phyloP scores from a whole-genome alignment of 805 yeast species.

The Jamesozyma lodderae region DNA sequence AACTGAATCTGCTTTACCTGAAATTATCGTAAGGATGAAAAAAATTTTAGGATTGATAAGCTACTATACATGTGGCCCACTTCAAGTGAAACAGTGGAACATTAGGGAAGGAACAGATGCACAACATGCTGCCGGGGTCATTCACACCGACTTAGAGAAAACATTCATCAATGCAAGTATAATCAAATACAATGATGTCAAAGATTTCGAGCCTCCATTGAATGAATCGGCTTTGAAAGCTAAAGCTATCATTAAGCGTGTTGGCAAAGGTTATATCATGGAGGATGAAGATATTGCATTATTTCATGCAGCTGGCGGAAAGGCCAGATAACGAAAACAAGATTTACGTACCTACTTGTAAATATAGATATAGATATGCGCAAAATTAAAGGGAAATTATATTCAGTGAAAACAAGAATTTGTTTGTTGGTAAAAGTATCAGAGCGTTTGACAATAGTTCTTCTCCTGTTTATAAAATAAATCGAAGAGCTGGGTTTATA shows the following conservation, averaged over 20 bases:
- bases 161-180: conserved; percentile 77
- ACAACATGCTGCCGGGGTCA: conserved; percentile 84
- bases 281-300: conserved; percentile 79
- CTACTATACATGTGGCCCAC: conserved; percentile 79
- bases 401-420: background rate
- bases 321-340: conserved; percentile 21
- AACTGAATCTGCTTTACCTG: conserved; percentile 47
- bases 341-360: conserved; percentile 1
- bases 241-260: conserved; percentile 24
- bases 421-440: conserved; percentile 16
- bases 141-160: conserved; percentile 75
- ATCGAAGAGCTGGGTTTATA: conserved; percentile 38
- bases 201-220: conserved; percentile 15
- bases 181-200: conserved; percentile 49
- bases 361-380: background rate
- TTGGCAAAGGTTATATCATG: conserved; percentile 64
- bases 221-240: conserved; percentile 22
- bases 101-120: conserved; percentile 67
- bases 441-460: conserved; percentile 32
- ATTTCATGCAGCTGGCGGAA: conserved; percentile 66
- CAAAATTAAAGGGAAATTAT: background rate
- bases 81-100: conserved; percentile 86
- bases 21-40: conserved; percentile 58
- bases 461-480: conserved; percentile 25
- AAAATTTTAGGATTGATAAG: conserved; percentile 61